Percentiles rank a stretch among this genome's conserved stretches.
Conservation (phyloP, 2,329 filamentous ascomycete genomes). For the Fusarium torulosum region DNA sequence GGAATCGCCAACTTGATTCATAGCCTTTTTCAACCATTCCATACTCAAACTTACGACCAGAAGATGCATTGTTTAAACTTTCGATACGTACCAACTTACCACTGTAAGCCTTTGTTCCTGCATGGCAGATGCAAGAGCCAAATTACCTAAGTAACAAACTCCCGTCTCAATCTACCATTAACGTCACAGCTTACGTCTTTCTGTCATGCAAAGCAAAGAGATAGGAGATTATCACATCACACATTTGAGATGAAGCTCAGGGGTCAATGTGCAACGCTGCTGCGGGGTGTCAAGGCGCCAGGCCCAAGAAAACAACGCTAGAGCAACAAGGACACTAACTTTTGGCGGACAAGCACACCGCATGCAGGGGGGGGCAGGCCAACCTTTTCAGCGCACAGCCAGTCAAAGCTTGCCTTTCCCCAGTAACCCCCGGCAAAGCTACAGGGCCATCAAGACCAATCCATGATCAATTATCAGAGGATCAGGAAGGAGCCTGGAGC, state of each 20-base stretch:
- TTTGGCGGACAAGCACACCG: slow-evolving; percentile 43
- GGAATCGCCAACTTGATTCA: background rate
- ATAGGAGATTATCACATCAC: slow-evolving; percentile 33
- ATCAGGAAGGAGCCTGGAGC: slow-evolving; percentile 37
- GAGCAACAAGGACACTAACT: slow-evolving; percentile 43
- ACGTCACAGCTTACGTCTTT: slow-evolving; percentile 14
- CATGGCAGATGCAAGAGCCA: background rate
- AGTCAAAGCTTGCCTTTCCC: slow-evolving; percentile 17
- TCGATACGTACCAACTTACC: background rate
- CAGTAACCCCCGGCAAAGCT: slow-evolving; percentile 25
- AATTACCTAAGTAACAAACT: background rate
- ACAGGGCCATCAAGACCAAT: slow-evolving; percentile 26
- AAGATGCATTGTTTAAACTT: slow-evolving; percentile 3
- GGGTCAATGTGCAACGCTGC: slow-evolving; percentile 38
- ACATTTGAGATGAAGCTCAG: slow-evolving; percentile 31
- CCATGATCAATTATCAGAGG: slow-evolving; percentile 34
- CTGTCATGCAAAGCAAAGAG: slow-evolving; percentile 8
- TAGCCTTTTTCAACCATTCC: slow-evolving; percentile 33
- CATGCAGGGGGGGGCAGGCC: slow-evolving; percentile 47
- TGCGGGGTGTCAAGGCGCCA: slow-evolving; percentile 41
- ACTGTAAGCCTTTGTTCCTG: background rate
- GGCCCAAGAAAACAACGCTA: slow-evolving; percentile 19
- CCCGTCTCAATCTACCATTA: slow-evolving; percentile 1
- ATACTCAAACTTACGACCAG: slow-evolving; percentile 15
- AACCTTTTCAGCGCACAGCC: slow-evolving; percentile 26